Conservation (phyloP, 305 asterid genomes). For the Solanum aculeatissimum region DNA sequence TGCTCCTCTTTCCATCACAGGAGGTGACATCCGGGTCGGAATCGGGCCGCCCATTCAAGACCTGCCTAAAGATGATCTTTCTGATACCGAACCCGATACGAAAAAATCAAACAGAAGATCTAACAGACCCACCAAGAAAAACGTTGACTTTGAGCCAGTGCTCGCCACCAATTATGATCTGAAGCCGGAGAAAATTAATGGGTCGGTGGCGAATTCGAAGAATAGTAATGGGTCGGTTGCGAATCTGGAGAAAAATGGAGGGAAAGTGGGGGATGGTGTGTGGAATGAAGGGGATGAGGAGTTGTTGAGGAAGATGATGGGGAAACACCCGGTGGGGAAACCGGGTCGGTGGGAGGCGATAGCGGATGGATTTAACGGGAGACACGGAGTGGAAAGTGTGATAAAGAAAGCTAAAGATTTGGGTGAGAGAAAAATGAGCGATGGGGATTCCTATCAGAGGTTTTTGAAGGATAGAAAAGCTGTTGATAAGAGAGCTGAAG, state of each 20-base stretch:
- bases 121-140: conserved; percentile 12
- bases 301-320: conserved; percentile 56
- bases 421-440: conserved; percentile 51
- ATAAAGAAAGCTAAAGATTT: conserved; percentile 48
- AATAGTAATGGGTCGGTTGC: conserved; percentile 3
- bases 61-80: not conserved
- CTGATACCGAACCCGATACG: conserved; percentile 4
- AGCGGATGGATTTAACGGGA: conserved; percentile 64
- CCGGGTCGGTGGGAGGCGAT: conserved; percentile 99
- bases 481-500: conserved; percentile 29
- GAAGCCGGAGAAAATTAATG: conserved; percentile 6
- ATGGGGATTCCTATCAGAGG: conserved; percentile 59
- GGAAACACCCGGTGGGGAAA: conserved; percentile 78
- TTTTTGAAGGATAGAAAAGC: conserved; percentile 63
- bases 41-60: conserved; percentile 49
- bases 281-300: conserved; percentile 72
- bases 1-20: conserved; percentile 73
- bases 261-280: conserved; percentile 14
- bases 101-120: conserved; percentile 20
- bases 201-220: not conserved
- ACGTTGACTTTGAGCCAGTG: conserved; percentile 5
- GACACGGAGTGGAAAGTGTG: conserved; percentile 51
- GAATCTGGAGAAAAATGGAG: conserved; percentile 7
- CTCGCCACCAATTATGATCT: not conserved
- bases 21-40: conserved; percentile 84